A percentile compares a stretch with the other conserved stretches of the same genome.
Evolutionary conservation across 495 filamentous ascomycete genomes (phyloP).

Genomic region (Lepraria neglecta): DNA sequence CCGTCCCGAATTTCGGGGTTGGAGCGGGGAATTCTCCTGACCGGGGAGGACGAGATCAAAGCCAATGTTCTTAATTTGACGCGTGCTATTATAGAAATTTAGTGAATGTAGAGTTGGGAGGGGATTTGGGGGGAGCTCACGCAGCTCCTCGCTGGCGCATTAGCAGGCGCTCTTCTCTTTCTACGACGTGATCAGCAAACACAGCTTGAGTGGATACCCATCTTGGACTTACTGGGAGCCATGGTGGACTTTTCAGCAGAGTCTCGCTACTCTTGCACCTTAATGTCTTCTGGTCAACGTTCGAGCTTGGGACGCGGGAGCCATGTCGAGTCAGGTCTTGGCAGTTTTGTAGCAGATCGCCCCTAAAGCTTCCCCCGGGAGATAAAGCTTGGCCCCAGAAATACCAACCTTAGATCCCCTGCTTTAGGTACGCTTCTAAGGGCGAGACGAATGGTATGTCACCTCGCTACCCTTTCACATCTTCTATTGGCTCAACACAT

Average conservation of each 20-base stretch:
- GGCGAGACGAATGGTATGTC: too few relatives aligned
- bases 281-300: too few relatives aligned
- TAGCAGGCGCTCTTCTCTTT: conserved; percentile 22
- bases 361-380: too few relatives aligned
- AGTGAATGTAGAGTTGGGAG: not conserved
- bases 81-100: conserved; percentile 11
- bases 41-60: conserved; percentile 25
- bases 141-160: conserved; percentile 27
- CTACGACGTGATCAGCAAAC: not conserved
- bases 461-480: too few relatives aligned
- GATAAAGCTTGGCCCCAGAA: too few relatives aligned
- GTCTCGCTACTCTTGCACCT: too few relatives aligned
- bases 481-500: too few relatives aligned
- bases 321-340: too few relatives aligned
- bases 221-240: conserved; percentile 5
- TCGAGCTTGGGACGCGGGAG: too few relatives aligned
- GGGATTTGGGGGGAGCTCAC: conserved; percentile 9
- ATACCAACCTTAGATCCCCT: too few relatives aligned
- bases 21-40: conserved; percentile 9
- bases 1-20: conserved; percentile 20
- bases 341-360: too few relatives aligned
- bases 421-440: too few relatives aligned
- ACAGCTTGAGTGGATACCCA: not conserved
- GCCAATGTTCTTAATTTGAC: conserved; percentile 22
- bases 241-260: not conserved